These are phyloP conservation scores for Ganoderma boninense DNA, from an alignment of 1,284 basidiomycete species.

Conservation along the genomic window DNA sequence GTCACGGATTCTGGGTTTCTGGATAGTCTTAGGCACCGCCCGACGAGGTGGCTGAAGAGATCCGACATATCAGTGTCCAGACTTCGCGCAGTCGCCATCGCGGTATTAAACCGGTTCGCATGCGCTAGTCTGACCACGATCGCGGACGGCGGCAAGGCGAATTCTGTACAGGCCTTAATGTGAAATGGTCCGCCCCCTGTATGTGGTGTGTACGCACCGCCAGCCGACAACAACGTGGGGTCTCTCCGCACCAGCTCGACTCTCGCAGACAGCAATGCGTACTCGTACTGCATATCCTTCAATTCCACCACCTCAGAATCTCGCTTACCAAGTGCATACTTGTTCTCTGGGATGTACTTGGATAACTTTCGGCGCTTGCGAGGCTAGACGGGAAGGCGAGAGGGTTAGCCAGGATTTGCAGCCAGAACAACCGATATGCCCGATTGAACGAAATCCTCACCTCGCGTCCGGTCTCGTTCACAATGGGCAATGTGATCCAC, in stretches of 20 bases:
- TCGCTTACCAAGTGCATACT: slow-evolving; percentile 65
- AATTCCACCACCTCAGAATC: slow-evolving; percentile 85
- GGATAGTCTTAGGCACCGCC: slow-evolving; percentile 81
- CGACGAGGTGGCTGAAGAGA: slow-evolving; percentile 82
- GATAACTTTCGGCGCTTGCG: slow-evolving; percentile 79
- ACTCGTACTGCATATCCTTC: slow-evolving; percentile 87
- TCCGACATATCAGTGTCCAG: slow-evolving; percentile 89
- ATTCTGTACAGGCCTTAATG: slow-evolving; percentile 52
- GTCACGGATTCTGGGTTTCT: slow-evolving; percentile 61
- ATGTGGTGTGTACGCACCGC: slow-evolving; percentile 45
- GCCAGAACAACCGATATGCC: slow-evolving; percentile 7
- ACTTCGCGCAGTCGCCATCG: slow-evolving; percentile 80
- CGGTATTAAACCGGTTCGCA: slow-evolving; percentile 81
- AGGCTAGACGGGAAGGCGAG: slow-evolving; percentile 43
- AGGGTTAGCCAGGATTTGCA: not conserved
- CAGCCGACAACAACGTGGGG: slow-evolving; percentile 56
- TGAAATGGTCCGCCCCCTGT: slow-evolving; percentile 19
- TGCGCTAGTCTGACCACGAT: slow-evolving; percentile 87
- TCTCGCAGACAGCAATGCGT: slow-evolving; percentile 81
- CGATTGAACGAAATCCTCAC: slow-evolving; percentile 35
- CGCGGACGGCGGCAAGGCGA: slow-evolving; percentile 72
- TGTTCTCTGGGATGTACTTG: slow-evolving; percentile 81
- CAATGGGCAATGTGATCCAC: slow-evolving; percentile 79
- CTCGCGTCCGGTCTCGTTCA: slow-evolving; percentile 52
- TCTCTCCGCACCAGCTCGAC: slow-evolving; percentile 77